Base-by-base conservation (phyloP, 2,329 filamentous ascomycete species). In the Chlorencoelia australis region DNA sequence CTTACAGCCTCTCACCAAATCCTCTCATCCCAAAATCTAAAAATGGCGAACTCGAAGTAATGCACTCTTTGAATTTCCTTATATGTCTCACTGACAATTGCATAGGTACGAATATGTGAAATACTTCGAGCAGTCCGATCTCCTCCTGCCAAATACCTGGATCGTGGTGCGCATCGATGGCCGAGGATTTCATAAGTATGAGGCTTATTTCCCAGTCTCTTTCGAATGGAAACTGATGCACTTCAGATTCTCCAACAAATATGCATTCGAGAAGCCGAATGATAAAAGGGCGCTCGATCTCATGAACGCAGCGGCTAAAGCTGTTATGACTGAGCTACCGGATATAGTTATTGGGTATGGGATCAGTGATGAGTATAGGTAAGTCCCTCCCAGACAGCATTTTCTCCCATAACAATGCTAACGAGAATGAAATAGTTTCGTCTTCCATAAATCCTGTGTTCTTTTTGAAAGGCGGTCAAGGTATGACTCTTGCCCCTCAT, bases 151-250 rank as follows among this genome's bases (percentile, higher is more conserved):
- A 36, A 94, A 93, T 56, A 96, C 89, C 17, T 98, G 88, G 87
- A 82, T 96, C 39, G 86, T 96, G 14, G 79, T 98, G 38, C 79
- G 91, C 42, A 79, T 98, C 53, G 91, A 98, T 62, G 91, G 91
- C 16, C 73, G 89, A 46, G 88, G 87, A 13, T 98, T 98, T 62
- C 91, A 88, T 53, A 95, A 94, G 86, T 93, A 65, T 56, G 60
- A 33, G 7, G 15, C 4, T 10, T 21, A 24, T 7, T 20, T n/a
- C 13, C n/a, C 20, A 4, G 15, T 22, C 4, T 32, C 11, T 8
- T 10, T n/a, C 14, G 10, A 10, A 7, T 22, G n/a, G 14, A 34
- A 20, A 20, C 24, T 43, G 18, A 32, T 9, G 21, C 13, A 31
- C 14, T 15, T 5, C 44, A 93, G 84, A 54, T 76, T 95, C 50